Evolutionary conservation across 306 rosid genomes (phyloP).

Genomic region (Gleditsia sinensis): DNA sequence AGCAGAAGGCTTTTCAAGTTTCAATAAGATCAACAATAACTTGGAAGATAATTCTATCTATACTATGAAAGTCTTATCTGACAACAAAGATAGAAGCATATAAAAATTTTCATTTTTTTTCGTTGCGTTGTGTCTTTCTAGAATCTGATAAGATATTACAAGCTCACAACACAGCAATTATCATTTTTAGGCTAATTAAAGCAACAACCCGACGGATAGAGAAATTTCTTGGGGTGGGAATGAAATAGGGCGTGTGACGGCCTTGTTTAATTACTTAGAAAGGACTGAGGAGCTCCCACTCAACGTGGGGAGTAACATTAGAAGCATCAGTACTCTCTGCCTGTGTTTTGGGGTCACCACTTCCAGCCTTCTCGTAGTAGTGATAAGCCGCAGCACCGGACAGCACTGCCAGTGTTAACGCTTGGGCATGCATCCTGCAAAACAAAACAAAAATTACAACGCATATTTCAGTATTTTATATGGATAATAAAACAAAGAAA

Average conservation of each 20-base stretch:
- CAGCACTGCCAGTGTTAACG: constrained; percentile 75
- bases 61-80: background rate
- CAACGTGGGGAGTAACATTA: constrained; percentile 3
- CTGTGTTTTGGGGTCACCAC: background rate
- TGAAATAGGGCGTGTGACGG: background rate
- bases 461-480: no score
- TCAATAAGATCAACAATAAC: no score
- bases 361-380: constrained; percentile 54
- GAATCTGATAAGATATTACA: background rate
- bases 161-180: background rate
- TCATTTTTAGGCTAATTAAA: background rate
- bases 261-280: no score
- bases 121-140: background rate
- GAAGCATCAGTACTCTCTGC: constrained; percentile 17
- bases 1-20: no score
- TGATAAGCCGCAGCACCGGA: constrained; percentile 81
- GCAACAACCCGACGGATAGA: background rate
- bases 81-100: background rate
- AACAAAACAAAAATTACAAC: background rate
- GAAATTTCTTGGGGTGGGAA: background rate
- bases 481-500: no score
- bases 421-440: constrained; percentile 85
- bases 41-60: background rate
- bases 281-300: constrained; percentile 30
- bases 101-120: no score